Conservation (phyloP, 495 filamentous ascomycete genomes). For the Xylaria nigripes region DNA sequence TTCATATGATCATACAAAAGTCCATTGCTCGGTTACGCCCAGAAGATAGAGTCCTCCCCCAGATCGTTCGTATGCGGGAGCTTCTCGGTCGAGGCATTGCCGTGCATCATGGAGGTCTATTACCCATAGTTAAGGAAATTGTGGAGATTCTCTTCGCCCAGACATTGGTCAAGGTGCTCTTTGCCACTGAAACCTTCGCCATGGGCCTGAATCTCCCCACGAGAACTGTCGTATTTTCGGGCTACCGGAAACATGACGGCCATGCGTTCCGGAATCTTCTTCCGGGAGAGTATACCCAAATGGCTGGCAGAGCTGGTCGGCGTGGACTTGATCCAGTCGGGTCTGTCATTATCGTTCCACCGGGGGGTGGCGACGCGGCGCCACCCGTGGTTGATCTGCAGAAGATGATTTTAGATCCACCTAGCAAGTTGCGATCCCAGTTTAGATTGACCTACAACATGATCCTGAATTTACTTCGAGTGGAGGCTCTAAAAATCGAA, state of each 20-base stretch:
- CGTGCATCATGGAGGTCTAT: slow-evolving; percentile 89
- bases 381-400: slow-evolving; percentile 73
- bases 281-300: slow-evolving; percentile 96
- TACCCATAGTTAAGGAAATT: slow-evolving; percentile 96
- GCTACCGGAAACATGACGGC: slow-evolving; percentile 92
- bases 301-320: slow-evolving; percentile 91
- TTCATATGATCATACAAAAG: slow-evolving; percentile 96
- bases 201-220: slow-evolving; percentile 97
- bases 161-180: slow-evolving; percentile 90
- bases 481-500: slow-evolving; percentile 96
- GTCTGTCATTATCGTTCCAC: slow-evolving; percentile 84
- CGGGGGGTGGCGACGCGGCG: slow-evolving; percentile 71
- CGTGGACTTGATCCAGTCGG: slow-evolving; percentile 88
- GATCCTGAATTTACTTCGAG: slow-evolving; percentile 91
- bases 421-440: slow-evolving; percentile 89
- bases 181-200: slow-evolving; percentile 96
- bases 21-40: slow-evolving; percentile 87
- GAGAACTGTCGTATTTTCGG: slow-evolving; percentile 93
- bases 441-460: slow-evolving; percentile 98
- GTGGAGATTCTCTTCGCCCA: slow-evolving; percentile 95
- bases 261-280: slow-evolving; percentile 82
- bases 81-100: slow-evolving; percentile 82
- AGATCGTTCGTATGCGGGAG: slow-evolving; percentile 81
- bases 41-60: slow-evolving; percentile 80
- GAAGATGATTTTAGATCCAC: slow-evolving; percentile 93